A percentile compares a stretch with the other conserved stretches of the same genome.
phyloP scores from a whole-genome alignment of 108 stramenopile genomes.

The Skeletonema menzelii region DNA sequence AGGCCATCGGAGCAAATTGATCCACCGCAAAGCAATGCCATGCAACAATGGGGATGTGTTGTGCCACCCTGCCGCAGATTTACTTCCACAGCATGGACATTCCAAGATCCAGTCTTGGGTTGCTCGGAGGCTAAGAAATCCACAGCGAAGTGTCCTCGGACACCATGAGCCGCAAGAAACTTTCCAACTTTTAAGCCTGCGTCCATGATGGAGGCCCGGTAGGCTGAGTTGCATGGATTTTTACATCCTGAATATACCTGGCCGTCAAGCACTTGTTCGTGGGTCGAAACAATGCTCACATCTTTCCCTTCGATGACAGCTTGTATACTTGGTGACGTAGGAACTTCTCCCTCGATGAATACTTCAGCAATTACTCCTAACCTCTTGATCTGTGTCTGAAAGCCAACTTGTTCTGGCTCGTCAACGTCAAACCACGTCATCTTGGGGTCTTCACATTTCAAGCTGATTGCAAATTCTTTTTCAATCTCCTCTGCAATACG shows the following conservation, averaged over 20 bases:
- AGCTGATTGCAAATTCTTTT: constrained; percentile 7
- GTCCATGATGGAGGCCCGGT: constrained; percentile 21
- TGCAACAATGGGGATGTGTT: constrained; percentile 33
- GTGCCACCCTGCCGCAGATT: constrained; percentile 42
- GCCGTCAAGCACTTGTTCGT: constrained; percentile 34
- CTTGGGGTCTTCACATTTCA: constrained; percentile 28
- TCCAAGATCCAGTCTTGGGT: constrained; percentile 16
- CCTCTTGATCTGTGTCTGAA: constrained; percentile 22
- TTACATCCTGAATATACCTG: constrained; percentile 35
- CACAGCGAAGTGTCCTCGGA: constrained; percentile 35
- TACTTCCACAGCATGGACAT: constrained; percentile 31
- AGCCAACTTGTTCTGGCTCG: constrained; percentile 10
- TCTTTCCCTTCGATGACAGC: constrained; percentile 20
- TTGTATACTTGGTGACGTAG: constrained; percentile 35
- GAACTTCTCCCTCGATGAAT: constrained; percentile 36
- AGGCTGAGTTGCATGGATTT: constrained; percentile 12
- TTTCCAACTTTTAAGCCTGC: constrained; percentile 25
- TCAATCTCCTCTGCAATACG: constrained; percentile 25
- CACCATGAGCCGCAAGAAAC: constrained; percentile 14
- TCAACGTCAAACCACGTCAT: constrained; percentile 17
- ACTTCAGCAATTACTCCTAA: constrained; percentile 41
- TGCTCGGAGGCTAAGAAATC: constrained; percentile 30
- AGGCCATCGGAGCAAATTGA: constrained; percentile 34
- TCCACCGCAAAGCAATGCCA: constrained; percentile 36
- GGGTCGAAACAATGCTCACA: constrained; percentile 32